These are phyloP conservation scores for Claviceps humidiphila DNA, from an alignment of 2,329 filamentous ascomycete species.

Conservation along the genomic window DNA sequence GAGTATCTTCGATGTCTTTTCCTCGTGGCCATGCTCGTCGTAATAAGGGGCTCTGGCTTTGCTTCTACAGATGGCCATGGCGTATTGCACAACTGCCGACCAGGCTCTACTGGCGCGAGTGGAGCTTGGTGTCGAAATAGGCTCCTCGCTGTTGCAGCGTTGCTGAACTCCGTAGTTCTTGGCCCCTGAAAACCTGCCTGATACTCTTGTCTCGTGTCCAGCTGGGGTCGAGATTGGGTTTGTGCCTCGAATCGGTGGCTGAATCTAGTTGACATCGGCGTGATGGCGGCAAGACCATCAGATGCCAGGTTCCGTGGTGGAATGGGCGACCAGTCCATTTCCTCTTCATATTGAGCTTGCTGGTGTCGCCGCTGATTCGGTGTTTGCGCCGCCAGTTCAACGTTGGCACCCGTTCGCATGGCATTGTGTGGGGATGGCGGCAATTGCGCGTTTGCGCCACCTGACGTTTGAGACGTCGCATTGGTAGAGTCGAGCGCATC, in stretches of 20 bases:
- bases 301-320: conserved; percentile 43
- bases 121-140: conserved; percentile 62
- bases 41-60: conserved; percentile 28
- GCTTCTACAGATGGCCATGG: conserved; percentile 38
- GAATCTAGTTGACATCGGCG: conserved; percentile 23
- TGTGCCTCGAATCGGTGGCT: conserved; percentile 27
- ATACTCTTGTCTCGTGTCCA: no score
- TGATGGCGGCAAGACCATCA: conserved; percentile 24
- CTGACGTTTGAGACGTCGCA: conserved; percentile 5
- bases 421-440: neutral
- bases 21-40: conserved; percentile 27
- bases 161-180: no score
- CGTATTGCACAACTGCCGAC: conserved; percentile 48
- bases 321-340: conserved; percentile 65
- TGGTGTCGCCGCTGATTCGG: conserved; percentile 4
- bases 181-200: no score
- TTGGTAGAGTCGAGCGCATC: conserved; percentile 19
- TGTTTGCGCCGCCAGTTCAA: conserved; percentile 9
- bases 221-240: conserved; percentile 23
- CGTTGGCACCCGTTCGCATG: conserved; percentile 1
- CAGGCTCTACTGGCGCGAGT: conserved; percentile 52
- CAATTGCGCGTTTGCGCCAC: conserved; percentile 4
- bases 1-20: conserved; percentile 7
- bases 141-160: conserved; percentile 20
- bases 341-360: conserved; percentile 31